These are phyloP conservation scores for Phylloporus sp. DNA, from an alignment of 768 basidiomycete genomes.

Conservation along the genomic window DNA sequence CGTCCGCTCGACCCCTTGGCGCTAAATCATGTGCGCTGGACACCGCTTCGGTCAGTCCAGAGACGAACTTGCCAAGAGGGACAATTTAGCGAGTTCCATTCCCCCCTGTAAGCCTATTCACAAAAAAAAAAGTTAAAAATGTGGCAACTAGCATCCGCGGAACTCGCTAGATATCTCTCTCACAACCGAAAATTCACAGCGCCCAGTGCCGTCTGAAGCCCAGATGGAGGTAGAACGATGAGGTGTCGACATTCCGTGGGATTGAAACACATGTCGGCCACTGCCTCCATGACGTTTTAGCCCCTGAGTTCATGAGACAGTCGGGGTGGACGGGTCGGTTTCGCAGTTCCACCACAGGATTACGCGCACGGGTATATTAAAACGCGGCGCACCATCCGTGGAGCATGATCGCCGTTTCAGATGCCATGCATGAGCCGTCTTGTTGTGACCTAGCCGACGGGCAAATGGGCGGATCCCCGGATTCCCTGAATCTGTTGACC, in stretches of 20 bases:
- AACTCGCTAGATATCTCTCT: background rate
- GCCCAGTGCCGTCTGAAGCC: constrained; percentile 40
- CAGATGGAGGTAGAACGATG: background rate
- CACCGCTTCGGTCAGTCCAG: constrained; percentile 37
- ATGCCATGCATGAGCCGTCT: background rate
- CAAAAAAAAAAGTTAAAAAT: background rate
- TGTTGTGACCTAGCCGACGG: background rate
- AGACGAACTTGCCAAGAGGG: constrained; percentile 31
- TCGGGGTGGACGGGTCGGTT: background rate
- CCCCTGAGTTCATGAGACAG: background rate
- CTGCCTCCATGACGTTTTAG: background rate
- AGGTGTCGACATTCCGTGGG: background rate
- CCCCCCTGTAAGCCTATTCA: background rate
- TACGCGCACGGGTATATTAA: background rate
- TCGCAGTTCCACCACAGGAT: no score
- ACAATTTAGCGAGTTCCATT: background rate
- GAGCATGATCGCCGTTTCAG: background rate
- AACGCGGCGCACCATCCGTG: background rate
- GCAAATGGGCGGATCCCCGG: background rate
- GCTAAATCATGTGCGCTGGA: constrained; percentile 32
- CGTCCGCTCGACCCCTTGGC: constrained; percentile 33
- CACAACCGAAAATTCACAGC: background rate
- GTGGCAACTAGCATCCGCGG: background rate
- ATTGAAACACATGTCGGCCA: background rate
- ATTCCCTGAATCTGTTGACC: constrained; percentile 10